A percentile compares a stretch with the other conserved stretches of the same genome.
Evolutionary conservation across 192 early-diverging fungal species (phyloP).

Genomic region (Coemansia sp.): DNA sequence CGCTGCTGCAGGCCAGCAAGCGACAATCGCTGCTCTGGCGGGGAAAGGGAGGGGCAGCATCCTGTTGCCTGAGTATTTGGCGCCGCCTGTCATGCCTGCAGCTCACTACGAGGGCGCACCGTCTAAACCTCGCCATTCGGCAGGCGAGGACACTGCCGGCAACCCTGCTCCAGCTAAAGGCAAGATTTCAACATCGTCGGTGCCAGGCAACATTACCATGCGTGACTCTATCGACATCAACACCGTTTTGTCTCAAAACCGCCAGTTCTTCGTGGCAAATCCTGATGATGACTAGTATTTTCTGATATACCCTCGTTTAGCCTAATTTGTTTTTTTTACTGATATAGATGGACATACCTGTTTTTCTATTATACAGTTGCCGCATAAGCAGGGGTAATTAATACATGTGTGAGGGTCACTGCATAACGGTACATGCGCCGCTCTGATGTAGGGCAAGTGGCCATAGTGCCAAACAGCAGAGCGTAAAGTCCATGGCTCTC

Average conservation of each 20-base stretch:
- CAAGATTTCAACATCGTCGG: conserved; percentile 3
- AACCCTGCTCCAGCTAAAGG: background rate
- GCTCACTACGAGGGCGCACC: background rate
- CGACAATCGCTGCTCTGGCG: conserved; percentile 8
- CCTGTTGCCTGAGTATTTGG: background rate
- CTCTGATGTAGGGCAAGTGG: too few relatives aligned
- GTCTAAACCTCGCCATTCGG: background rate
- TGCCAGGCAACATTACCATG: background rate
- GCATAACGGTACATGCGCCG: too few relatives aligned
- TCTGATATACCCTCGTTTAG: background rate
- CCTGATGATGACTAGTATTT: conserved; percentile 34
- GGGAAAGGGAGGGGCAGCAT: background rate
- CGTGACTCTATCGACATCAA: conserved; percentile 46
- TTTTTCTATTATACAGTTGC: too few relatives aligned
- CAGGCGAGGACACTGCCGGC: background rate
- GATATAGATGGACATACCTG: too few relatives aligned
- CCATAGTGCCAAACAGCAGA: too few relatives aligned
- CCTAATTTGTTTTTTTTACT: background rate
- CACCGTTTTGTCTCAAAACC: conserved; percentile 28
- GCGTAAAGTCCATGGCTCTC: too few relatives aligned
- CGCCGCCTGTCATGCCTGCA: conserved; percentile 19
- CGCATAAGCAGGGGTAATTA: too few relatives aligned
- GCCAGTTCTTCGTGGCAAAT: conserved; percentile 39
- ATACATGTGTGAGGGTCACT: too few relatives aligned
- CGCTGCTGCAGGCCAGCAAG: background rate